Percentiles rank a stretch among this genome's conserved stretches.
Conservation (phyloP, 805 yeast genomes). For the Kodamaea hsintzibuensis region DNA sequence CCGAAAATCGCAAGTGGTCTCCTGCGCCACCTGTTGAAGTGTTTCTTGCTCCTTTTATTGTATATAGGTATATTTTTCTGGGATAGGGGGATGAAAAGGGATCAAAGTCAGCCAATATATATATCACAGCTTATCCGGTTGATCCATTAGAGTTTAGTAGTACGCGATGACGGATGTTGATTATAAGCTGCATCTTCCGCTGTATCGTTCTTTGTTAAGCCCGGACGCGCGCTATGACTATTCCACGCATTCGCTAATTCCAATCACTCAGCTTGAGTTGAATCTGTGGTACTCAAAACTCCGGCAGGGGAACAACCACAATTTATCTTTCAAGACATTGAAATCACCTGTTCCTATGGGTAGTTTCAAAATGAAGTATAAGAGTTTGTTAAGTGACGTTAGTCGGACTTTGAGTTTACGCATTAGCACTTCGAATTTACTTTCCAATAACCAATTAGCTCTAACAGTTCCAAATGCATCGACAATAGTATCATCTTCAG, state of each 20-base stretch:
- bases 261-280: constrained; percentile 36
- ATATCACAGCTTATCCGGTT: not conserved
- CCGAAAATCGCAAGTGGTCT: not conserved
- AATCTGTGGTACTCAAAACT: constrained; percentile 20
- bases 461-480: not conserved
- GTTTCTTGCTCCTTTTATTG: not conserved
- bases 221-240: constrained; percentile 55
- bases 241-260: constrained; percentile 44
- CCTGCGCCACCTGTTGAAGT: not conserved
- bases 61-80: not conserved
- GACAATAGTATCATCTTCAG: no score
- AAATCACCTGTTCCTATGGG: constrained; percentile 5
- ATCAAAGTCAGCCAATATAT: not conserved
- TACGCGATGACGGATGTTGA: constrained; percentile 9
- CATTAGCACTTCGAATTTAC: constrained; percentile 21
- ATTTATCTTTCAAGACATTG: constrained; percentile 13
- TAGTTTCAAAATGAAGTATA: constrained; percentile 47
- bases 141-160: not conserved
- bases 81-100: not conserved
- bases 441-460: not conserved
- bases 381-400: constrained; percentile 50
- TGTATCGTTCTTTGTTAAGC: constrained; percentile 52
- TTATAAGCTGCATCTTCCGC: constrained; percentile 9
- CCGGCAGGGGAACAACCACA: constrained; percentile 16
- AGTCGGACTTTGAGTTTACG: constrained; percentile 41